Evolutionary conservation across 306 rosid genomes (phyloP).

Genomic region (Corylus avellana): DNA sequence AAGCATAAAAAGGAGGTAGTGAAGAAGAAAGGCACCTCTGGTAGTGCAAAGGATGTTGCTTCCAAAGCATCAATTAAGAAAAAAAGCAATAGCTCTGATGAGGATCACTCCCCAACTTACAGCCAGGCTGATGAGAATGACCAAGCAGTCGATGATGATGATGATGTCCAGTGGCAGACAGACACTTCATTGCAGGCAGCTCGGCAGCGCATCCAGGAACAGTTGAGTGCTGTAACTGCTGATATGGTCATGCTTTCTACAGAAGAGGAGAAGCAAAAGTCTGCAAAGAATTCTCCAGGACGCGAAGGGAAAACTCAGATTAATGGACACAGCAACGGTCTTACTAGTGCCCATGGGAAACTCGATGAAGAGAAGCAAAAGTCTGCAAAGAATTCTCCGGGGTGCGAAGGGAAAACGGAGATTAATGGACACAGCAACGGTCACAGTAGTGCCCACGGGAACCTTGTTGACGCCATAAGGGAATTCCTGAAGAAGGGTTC

Average conservation of each 20-base stretch:
- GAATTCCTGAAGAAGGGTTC: constrained; percentile 48
- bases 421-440: constrained; percentile 27
- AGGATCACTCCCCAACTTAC: constrained; percentile 61
- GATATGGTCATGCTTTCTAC: constrained; percentile 83
- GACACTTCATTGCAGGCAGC: constrained; percentile 79
- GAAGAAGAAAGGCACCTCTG: constrained; percentile 65
- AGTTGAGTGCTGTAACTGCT: constrained; percentile 69
- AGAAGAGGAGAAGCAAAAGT: constrained; percentile 44
- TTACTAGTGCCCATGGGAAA: constrained; percentile 17
- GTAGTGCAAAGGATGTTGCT: constrained; percentile 37
- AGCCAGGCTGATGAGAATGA: constrained; percentile 55
- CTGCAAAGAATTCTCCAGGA: constrained; percentile 42
- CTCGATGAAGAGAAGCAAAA: constrained; percentile 36
- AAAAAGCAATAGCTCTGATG: constrained; percentile 61
- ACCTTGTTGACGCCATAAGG: constrained; percentile 42
- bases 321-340: constrained; percentile 31
- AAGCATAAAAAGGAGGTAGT: constrained; percentile 56
- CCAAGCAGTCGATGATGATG: constrained; percentile 36
- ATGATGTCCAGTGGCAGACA: constrained; percentile 71
- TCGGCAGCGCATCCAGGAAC: constrained; percentile 70
- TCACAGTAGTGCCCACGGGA: constrained; percentile 19
- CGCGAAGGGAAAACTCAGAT: constrained; percentile 16
- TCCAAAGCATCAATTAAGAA: constrained; percentile 48
- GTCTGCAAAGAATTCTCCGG: constrained; percentile 44
- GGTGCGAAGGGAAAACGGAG: constrained; percentile 17